Base-by-base conservation (phyloP, 495 filamentous ascomycete species). In the Xylaria scruposa region DNA sequence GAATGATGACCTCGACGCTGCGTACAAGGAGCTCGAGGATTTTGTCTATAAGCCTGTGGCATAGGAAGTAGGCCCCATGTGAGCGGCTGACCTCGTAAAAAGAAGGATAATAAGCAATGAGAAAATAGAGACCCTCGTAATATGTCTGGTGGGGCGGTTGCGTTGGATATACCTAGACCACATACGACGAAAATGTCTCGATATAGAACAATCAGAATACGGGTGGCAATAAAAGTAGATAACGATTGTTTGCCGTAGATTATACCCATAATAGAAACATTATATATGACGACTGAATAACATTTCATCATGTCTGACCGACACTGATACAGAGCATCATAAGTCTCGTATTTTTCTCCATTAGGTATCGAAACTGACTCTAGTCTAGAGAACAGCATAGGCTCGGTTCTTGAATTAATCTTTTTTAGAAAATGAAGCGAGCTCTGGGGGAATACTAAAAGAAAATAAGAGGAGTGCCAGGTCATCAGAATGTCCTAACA, bases 1-100 rank as follows among this genome's bases (percentile, higher is more conserved):
- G 44, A 99, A 99, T 77, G 92, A 97, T 80, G 89, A 97, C 76
- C 79, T 98, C 73, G 93, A 97, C 70, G 90, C 81, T 74, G 94
- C 96, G 3, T 98, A 94, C 83, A 80, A 81, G 73, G 92, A 97
- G 81, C 80, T 97, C 60, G 89, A 90, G 79, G 88, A 88, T 61
- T 97, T 84, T 64, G 79, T 89, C 61, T 88, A 86, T 72, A 80
- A 80, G 72, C 79, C 79, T 6, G 65, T 73, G 21, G 72, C 73
- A n/a, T 79, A 78, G 42, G 6, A 15, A 15, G 53, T 56, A 19
- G 29, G 68, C 19, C 58, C 58, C 21, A 61, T 24, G 58, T 26
- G 58, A 47, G 12, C 19, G n/a, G 42, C 31, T 38, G n/a, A 31
- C 40, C 54, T 70, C 58, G 44, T 46, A 40, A 59, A 26, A 36